Evolutionary conservation across 2,329 filamentous ascomycete species (phyloP), one percentile per base, ranked within the genome.

Genomic region (Penicillium janthinellum): DNA sequence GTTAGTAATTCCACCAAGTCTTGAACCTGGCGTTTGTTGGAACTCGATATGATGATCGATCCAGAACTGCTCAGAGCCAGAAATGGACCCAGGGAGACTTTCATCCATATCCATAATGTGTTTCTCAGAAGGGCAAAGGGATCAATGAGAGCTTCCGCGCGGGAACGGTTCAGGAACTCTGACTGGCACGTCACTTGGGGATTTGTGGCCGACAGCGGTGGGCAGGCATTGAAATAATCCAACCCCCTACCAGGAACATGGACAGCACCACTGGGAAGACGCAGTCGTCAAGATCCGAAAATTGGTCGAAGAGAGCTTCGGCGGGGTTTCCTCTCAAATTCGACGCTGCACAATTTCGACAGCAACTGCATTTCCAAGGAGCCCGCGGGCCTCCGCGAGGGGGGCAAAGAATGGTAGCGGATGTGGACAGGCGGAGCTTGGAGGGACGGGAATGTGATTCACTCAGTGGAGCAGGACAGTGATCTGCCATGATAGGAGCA

Each of bases 401-500:
- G 49, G 20, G 45, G 20, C 5, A 20, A 47, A 37, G 44, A 35
- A 20, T 14, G 53, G 38, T 54, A 42, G 50, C 50, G 58, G 58
- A 57, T 57, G 54, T 52, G 49, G 58, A 54, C 58, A 54, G 58
- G 53, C 35, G 54, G 57, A 47, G 44, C 28, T 22, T 47, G 2
- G 20, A 2, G 54, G 58, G 58, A 60, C 57, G 54, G 58, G 58
- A 60, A 60, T 57, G 54, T 57, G 49, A 60, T 57, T 41, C 10
- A 10, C 14, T 28, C 15, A 47, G 28, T 31, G 28, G 25, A 31
- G 44, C 25, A 1, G 44, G 15, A 47, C 44, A 28, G 15, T n/a
- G 15, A 48, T 35, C 17, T 48, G 10, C 25, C 25, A 17, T 12
- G 14, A 25, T 48, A 48, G 14, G 4, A 3, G 17, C 3, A 28